Conservation (phyloP, 2,329 filamentous ascomycete genomes). For the Stagonosporopsis cucurbitacearum region DNA sequence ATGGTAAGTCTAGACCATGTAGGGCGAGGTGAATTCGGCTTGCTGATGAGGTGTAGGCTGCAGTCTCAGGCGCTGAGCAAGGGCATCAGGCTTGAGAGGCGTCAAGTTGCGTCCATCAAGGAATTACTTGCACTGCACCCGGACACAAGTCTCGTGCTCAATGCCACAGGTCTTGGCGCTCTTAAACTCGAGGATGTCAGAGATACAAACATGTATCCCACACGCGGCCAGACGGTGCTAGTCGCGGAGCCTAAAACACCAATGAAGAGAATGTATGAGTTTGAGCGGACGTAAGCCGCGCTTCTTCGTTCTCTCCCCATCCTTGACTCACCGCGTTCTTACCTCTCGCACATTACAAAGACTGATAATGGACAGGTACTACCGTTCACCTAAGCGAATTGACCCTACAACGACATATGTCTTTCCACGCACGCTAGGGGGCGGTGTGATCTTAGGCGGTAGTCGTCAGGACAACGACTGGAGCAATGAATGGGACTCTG, state of each 20-base stretch:
- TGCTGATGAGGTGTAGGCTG: slow-evolving; percentile 33
- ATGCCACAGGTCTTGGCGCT: slow-evolving; percentile 82
- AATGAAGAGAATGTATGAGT: slow-evolving; percentile 49
- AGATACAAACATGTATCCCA: slow-evolving; percentile 74
- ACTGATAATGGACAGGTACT: slow-evolving; percentile 31
- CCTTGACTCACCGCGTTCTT: slow-evolving; percentile 19
- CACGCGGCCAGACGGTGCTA: slow-evolving; percentile 80
- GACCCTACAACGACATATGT: slow-evolving; percentile 54
- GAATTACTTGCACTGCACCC: slow-evolving; percentile 70
- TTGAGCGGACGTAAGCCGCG: slow-evolving; percentile 14
- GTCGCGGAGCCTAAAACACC: slow-evolving; percentile 60
- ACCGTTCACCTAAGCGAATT: slow-evolving; percentile 52
- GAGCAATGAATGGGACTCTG: slow-evolving; percentile 78
- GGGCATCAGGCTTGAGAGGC: slow-evolving; percentile 64
- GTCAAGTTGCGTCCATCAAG: slow-evolving; percentile 66
- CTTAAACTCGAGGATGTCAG: slow-evolving; percentile 80
- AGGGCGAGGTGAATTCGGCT: too few relatives aligned
- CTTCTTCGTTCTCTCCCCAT: not conserved
- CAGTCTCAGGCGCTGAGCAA: slow-evolving; percentile 72
- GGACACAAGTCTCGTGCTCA: slow-evolving; percentile 74
- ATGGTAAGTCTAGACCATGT: slow-evolving; percentile 35
- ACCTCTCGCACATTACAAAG: not conserved
- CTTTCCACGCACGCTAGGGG: slow-evolving; percentile 60
- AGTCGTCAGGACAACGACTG: slow-evolving; percentile 81
- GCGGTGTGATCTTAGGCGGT: slow-evolving; percentile 84